phyloP scores from a whole-genome alignment of 2,329 filamentous ascomycete genomes.

The Colletotrichum lupini region DNA sequence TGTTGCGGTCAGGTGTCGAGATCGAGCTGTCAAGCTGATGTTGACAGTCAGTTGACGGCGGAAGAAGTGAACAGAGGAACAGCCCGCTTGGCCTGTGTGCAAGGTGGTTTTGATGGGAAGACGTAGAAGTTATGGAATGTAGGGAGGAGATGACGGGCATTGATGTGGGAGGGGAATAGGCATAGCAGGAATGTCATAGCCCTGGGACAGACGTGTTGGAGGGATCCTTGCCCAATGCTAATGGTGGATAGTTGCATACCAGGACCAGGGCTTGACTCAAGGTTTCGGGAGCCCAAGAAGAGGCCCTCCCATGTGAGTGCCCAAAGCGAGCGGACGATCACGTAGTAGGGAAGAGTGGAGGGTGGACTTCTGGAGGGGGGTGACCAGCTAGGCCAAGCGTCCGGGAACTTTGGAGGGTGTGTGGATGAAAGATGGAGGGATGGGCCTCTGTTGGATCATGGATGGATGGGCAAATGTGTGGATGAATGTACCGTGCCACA shows the following conservation, averaged over 20 bases:
- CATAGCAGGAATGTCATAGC: constrained; percentile 36
- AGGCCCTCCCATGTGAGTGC: constrained; percentile 34
- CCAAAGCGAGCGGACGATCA: constrained; percentile 35
- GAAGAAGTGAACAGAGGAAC: constrained; percentile 7
- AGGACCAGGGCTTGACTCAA: constrained; percentile 37
- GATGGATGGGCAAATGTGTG: neutral
- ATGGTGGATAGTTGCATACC: constrained; percentile 37
- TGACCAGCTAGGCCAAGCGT: constrained; percentile 21
- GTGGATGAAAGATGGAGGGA: neutral
- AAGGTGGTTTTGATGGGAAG: constrained; percentile 34
- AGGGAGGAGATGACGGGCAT: constrained; percentile 36
- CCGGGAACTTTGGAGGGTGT: constrained; percentile 29
- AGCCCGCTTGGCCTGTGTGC: constrained; percentile 24
- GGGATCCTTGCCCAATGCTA: constrained; percentile 31
- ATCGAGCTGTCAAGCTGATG: constrained; percentile 21
- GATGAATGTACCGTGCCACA: constrained; percentile 14
- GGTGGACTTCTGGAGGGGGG: neutral
- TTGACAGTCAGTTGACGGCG: constrained; percentile 27
- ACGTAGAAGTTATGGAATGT: constrained; percentile 33
- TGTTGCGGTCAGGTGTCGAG: constrained; percentile 1
- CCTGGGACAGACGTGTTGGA: constrained; percentile 34
- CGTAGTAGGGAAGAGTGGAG: constrained; percentile 30
- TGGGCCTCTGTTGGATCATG: too few species aligned
- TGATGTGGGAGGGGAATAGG: constrained; percentile 32
- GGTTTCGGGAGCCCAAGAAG: constrained; percentile 36